Evolutionary conservation across 441 rosid genomes (phyloP).

Genomic region (Eutrema salsugineum): DNA sequence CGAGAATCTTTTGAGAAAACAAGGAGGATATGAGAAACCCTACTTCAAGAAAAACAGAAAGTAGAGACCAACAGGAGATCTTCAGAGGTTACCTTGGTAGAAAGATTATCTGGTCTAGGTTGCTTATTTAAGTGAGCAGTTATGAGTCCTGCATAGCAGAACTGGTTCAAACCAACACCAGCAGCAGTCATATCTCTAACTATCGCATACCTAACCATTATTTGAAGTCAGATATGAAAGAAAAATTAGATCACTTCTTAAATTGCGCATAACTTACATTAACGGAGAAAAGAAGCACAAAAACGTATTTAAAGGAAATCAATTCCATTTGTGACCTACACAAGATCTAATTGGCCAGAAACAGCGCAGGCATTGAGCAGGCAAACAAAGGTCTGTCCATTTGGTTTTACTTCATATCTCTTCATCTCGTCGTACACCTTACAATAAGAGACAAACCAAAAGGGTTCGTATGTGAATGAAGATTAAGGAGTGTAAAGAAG

Average conservation of each 20-base stretch:
- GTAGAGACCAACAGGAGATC: not conserved
- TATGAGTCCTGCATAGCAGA: slow-evolving; percentile 96
- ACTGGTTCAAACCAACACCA: slow-evolving; percentile 88
- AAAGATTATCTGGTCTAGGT: slow-evolving; percentile 59
- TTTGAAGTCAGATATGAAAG: not conserved
- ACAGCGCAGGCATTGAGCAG: slow-evolving; percentile 89
- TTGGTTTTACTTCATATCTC: slow-evolving; percentile 84
- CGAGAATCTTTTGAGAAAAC: slow-evolving; percentile 58
- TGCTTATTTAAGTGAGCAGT: slow-evolving; percentile 70
- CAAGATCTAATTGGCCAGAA: slow-evolving; percentile 77
- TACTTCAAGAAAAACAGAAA: not conserved
- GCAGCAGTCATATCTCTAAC: slow-evolving; percentile 98
- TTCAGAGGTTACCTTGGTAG: slow-evolving; percentile 55
- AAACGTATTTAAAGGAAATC: not conserved
- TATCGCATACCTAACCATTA: slow-evolving; percentile 58
- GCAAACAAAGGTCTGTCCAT: slow-evolving; percentile 78
- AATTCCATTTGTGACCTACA: slow-evolving; percentile 42
- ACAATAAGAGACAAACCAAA: slow-evolving; percentile 14
- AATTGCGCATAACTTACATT: not conserved
- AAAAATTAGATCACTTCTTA: not conserved
- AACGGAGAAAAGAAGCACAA: not conserved
- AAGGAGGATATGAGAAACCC: slow-evolving; percentile 25
- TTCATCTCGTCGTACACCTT: slow-evolving; percentile 95
- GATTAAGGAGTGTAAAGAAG: not conserved
- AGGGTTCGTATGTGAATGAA: not conserved